Evolutionary conservation across 2,329 filamentous ascomycete species (phyloP).

Genomic region (Bimuria novae-zelandiae): DNA sequence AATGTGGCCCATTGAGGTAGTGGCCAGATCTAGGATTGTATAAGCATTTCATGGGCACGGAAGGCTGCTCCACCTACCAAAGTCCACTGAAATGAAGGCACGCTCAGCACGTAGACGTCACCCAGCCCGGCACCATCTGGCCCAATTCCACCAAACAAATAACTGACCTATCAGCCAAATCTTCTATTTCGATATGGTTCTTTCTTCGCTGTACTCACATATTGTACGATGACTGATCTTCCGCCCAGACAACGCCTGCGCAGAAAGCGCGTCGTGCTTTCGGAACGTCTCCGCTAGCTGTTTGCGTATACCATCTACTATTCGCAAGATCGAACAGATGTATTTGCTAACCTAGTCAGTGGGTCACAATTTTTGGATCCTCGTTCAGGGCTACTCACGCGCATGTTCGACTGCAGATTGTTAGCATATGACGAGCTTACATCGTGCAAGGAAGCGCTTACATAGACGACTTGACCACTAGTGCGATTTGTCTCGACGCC

Average conservation of each 20-base stretch:
- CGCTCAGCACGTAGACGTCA: conserved; percentile 63
- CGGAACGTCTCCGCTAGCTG: conserved; percentile 58
- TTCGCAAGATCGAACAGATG: conserved; percentile 63
- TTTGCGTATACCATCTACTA: conserved; percentile 62
- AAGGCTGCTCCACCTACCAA: conserved; percentile 37
- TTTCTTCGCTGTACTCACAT: conserved; percentile 60
- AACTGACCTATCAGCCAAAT: conserved; percentile 45
- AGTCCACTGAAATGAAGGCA: conserved; percentile 66
- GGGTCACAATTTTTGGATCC: not conserved
- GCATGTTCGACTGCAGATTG: conserved; percentile 22
- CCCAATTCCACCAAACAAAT: conserved; percentile 62
- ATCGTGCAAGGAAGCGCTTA: not conserved
- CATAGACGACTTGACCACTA: conserved; percentile 8
- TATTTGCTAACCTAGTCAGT: conserved; percentile 32
- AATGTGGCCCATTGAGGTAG: conserved; percentile 39
- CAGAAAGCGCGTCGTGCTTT: conserved; percentile 61
- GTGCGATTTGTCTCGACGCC: conserved; percentile 48
- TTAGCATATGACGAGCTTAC: conserved; percentile 2
- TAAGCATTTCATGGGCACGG: not conserved
- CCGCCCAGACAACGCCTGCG: conserved; percentile 61
- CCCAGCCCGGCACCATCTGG: conserved; percentile 58
- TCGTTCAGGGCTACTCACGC: conserved; percentile 9
- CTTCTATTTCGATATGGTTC: not conserved
- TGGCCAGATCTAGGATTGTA: conserved; percentile 12
- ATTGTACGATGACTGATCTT: conserved; percentile 65